Evolutionary conservation across 106 monocot species (phyloP).

Genomic region (Allium cepa): DNA sequence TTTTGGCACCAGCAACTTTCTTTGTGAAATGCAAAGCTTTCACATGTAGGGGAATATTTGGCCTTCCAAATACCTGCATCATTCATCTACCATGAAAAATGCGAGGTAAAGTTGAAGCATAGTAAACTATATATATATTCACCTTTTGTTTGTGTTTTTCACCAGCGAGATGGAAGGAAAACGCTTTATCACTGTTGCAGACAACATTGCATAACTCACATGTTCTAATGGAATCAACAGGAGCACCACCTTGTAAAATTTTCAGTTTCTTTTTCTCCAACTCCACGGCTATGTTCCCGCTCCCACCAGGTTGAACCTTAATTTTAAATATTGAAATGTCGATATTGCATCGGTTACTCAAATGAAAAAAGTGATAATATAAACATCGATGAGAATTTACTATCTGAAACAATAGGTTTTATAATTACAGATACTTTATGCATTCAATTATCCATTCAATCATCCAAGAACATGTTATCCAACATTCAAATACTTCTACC

Average conservation of each 20-base stretch:
- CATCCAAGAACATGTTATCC: too few relatives aligned
- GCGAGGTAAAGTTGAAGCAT: neutral
- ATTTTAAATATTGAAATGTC: too few relatives aligned
- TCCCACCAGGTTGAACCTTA: neutral
- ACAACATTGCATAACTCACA: conserved; percentile 70
- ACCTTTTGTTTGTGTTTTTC: conserved; percentile 20
- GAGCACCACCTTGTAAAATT: conserved; percentile 40
- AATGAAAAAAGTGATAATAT: too few relatives aligned
- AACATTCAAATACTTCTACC: too few relatives aligned
- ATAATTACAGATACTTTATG: too few relatives aligned
- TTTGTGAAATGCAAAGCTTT: conserved; percentile 1
- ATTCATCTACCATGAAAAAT: neutral
- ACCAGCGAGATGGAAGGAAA: conserved; percentile 36
- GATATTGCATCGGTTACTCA: too few relatives aligned
- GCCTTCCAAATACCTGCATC: conserved; percentile 5
- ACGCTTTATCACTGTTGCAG: conserved; percentile 47
- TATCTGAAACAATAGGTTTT: too few relatives aligned
- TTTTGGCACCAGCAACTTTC: neutral
- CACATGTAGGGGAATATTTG: neutral
- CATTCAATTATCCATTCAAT: too few relatives aligned
- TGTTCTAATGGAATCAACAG: conserved; percentile 27
- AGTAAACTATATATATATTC: neutral
- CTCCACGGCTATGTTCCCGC: conserved; percentile 7
- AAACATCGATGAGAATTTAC: too few relatives aligned
- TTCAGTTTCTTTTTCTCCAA: conserved; percentile 48